Evolutionary conservation across 2,329 filamentous ascomycete species (phyloP), one percentile per base, ranked within the genome.

Genomic region (Sporothrix sp.): DNA sequence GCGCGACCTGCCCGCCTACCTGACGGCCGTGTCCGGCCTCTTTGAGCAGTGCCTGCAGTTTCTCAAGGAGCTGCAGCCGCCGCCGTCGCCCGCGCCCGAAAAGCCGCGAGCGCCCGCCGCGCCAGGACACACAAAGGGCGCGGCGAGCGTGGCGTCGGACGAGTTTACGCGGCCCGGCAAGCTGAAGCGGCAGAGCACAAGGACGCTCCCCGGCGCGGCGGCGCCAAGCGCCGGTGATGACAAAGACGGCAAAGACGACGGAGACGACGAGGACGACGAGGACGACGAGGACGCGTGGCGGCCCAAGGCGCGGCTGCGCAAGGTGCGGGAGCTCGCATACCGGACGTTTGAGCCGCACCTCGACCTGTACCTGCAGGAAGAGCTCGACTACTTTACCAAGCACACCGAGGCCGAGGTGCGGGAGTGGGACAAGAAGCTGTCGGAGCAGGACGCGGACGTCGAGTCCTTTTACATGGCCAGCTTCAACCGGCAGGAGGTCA

Each of bases 401-500:
- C 78, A 83, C 55, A 87, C 87, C 13, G 84, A 91, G 54, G 71
- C 75, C 2, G 82, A 91, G 61, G 91, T 98, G 5, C 76, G 71
- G 7, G 76, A 81, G 13, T 98, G 93, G 93, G 91, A 96, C 66
- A 88, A 87, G 68, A 87, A 94, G 62, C 75, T 96, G 28, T 87
- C 83, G 0, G 91, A 95, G 59, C 87, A 96, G 67, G 90, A 95
- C 58, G 89, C 87, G 14, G 86, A 84, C 2, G 83, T 87, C 0
- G 93, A 98, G 67, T 93, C 87, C 0, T 95, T 94, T 63, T 93
- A 89, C 69, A 96, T 97, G 91, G 85, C 85, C 21, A 96, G 89
- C 63, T 81, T 97, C 62, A 96, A 91, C 63, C 79, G 93, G 23
- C 89, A 95, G 64, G 93, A 89, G 1, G 93, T 94, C 56, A 98